Conservation (phyloP, 2,329 filamentous ascomycete genomes). For the Penicillium hesseltinei region DNA sequence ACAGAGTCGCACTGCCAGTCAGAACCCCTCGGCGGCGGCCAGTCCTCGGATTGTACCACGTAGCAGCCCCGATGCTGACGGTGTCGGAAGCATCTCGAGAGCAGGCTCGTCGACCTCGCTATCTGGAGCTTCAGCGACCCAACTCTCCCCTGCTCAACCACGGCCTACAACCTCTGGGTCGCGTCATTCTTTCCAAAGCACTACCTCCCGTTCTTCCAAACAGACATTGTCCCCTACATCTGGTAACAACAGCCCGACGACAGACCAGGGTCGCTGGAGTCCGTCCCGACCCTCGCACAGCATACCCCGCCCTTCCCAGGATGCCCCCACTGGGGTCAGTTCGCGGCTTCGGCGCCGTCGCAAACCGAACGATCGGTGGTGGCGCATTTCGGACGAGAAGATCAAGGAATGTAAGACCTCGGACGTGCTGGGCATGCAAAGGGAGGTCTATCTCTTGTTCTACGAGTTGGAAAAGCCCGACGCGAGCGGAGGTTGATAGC, state of each 20-base stretch:
- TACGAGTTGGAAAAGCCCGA: constrained; percentile 73
- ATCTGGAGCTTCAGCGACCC: constrained; percentile 26
- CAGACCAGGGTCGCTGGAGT: constrained; percentile 28
- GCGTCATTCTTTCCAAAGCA: constrained; percentile 36
- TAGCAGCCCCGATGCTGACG: constrained; percentile 31
- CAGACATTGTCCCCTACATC: constrained; percentile 20
- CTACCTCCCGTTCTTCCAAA: constrained; percentile 29
- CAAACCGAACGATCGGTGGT: constrained; percentile 76
- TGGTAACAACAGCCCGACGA: constrained; percentile 26
- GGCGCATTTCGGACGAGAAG: constrained; percentile 97
- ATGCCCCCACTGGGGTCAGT: constrained; percentile 21
- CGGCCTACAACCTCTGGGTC: constrained; percentile 33
- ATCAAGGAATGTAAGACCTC: constrained; percentile 90
- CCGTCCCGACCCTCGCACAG: constrained; percentile 26
- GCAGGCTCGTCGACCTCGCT: constrained; percentile 36
- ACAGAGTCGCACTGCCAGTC: constrained; percentile 59
- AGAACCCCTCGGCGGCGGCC: constrained; percentile 49
- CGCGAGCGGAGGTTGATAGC: constrained; percentile 3
- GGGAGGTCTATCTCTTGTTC: constrained; percentile 93
- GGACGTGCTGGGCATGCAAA: constrained; percentile 90
- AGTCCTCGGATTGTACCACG: constrained; percentile 49
- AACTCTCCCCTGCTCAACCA: constrained; percentile 20
- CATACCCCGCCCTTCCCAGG: constrained; percentile 26
- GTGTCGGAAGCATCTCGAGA: constrained; percentile 31
- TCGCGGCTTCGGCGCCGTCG: constrained; percentile 56